phyloP scores from a whole-genome alignment of 2,329 filamentous ascomycete species.

The Mycogone perniciosa region DNA sequence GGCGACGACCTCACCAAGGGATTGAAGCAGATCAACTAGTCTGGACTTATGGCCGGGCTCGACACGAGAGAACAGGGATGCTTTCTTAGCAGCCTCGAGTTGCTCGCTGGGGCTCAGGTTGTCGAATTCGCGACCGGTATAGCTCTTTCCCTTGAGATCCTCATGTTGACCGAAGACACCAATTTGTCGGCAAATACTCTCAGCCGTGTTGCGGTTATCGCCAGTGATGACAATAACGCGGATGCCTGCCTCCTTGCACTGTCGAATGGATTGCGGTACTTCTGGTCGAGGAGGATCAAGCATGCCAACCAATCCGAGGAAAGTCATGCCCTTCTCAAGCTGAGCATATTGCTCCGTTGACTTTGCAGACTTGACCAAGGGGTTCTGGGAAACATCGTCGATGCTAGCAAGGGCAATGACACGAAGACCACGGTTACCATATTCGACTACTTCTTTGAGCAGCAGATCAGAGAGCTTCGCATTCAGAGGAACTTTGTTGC shows the following conservation, averaged over 20 bases:
- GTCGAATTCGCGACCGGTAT: constrained; percentile 91
- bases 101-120: constrained; percentile 72
- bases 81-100: constrained; percentile 74
- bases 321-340: constrained; percentile 88
- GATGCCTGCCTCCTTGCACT: constrained; percentile 90
- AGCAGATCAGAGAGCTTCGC: constrained; percentile 64
- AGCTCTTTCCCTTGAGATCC: constrained; percentile 86
- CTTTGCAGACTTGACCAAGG: constrained; percentile 67
- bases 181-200: constrained; percentile 96
- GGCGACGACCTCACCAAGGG: constrained; percentile 86
- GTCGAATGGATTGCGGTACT: constrained; percentile 75
- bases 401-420: constrained; percentile 89
- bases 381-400: constrained; percentile 65
- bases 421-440: constrained; percentile 86
- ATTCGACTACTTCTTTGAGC: constrained; percentile 74
- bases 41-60: constrained; percentile 97
- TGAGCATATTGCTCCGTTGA: constrained; percentile 76
- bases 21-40: constrained; percentile 92
- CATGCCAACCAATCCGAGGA: constrained; percentile 93
- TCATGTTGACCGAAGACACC: constrained; percentile 81
- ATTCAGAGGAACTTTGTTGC: constrained; percentile 68
- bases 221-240: constrained; percentile 97
- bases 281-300: constrained; percentile 92
- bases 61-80: constrained; percentile 90
- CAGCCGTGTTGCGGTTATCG: constrained; percentile 95